These are phyloP conservation scores for Diphasiastrum complanatum DNA, from an alignment of 83 land plant genomes.

Conservation along the genomic window DNA sequence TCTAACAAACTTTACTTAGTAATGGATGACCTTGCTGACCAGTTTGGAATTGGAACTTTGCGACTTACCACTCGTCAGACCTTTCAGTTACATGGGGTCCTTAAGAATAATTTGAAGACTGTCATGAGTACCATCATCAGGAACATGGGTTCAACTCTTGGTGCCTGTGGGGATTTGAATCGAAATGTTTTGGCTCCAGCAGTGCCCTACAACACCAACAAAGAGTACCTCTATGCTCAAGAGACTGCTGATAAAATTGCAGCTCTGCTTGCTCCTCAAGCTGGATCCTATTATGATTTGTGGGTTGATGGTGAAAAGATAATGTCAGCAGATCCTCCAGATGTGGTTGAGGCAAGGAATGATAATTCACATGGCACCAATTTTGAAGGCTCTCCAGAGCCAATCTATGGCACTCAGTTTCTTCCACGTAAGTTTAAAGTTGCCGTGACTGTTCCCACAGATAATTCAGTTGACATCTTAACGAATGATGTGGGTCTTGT, in stretches of 20 bases:
- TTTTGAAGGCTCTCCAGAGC: slow-evolving; percentile 94
- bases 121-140: slow-evolving; percentile 82
- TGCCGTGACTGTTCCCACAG: slow-evolving; percentile 91
- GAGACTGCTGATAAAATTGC: slow-evolving; percentile 92
- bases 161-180: slow-evolving; percentile 98
- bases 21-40: slow-evolving; percentile 95
- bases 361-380: slow-evolving; percentile 98
- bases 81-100: slow-evolving; percentile 93
- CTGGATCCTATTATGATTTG: slow-evolving; percentile 94
- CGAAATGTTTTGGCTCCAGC: slow-evolving; percentile 97
- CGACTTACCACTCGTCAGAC: slow-evolving; percentile 97
- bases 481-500: slow-evolving; percentile 96
- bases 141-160: slow-evolving; percentile 94
- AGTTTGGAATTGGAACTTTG: slow-evolving; percentile 92
- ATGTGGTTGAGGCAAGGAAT: slow-evolving; percentile 82
- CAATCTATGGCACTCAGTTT: slow-evolving; percentile 96
- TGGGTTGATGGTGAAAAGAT: slow-evolving; percentile 99
- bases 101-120: slow-evolving; percentile 82
- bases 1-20: slow-evolving; percentile 76
- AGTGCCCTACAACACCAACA: slow-evolving; percentile 59
- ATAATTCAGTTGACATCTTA: slow-evolving; percentile 94
- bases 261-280: slow-evolving; percentile 88
- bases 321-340: slow-evolving; percentile 92
- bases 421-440: slow-evolving; percentile 95
- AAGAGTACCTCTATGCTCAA: slow-evolving; percentile 84